Evolutionary conservation across 768 basidiomycete species (phyloP), one percentile per base, ranked within the genome.

Genomic region (Trametes cinnabarina): DNA sequence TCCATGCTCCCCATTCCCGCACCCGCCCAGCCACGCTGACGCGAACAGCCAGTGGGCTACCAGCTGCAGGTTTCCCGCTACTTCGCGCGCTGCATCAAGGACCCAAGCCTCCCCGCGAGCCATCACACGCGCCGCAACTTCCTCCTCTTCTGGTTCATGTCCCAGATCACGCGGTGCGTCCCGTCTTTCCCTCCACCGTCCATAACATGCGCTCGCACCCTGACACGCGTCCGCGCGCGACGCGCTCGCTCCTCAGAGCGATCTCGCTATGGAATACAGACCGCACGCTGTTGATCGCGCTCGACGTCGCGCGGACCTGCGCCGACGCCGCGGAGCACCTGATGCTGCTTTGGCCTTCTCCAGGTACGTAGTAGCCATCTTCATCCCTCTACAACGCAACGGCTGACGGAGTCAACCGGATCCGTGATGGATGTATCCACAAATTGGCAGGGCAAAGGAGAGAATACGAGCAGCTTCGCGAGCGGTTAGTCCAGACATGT

Each of bases 61-160:
- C 86, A 88, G 68, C 77, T 78, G 19, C 72, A 69, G 22, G 79
- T 90, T 15, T 82, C 83, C 19, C 77, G 80, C 50, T 79, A 82
- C 37, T 77, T 84, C 39, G 82, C 86, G 75, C 69, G 73, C 25
- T 82, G 82, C 6, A 72, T 89, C 43, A 77, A 80, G 52, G 77
- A 79, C 1, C 77, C 88, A 57, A 86, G 85, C 8, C 85, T 83
- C 3, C 64, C 72, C 52, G 63, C 66, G 62, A 79, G 82, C 60
- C 67, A 76, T 26, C 69, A 89, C 28, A 72, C 81, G 5, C 74
- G 79, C 11, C 73, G 87, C 53, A 87, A 87, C n/a, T 86, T 86
- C 67, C 87, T 83, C 66, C 76, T 83, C 22, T 87, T 86, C 67
- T 88, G 86, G 86, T 88, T 89, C 66, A 86, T 87, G 84, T 79